Percentiles rank a stretch among this genome's conserved stretches.
Conservation (phyloP, 2,329 filamentous ascomycete species). For the Stemphylium vesicarium region DNA sequence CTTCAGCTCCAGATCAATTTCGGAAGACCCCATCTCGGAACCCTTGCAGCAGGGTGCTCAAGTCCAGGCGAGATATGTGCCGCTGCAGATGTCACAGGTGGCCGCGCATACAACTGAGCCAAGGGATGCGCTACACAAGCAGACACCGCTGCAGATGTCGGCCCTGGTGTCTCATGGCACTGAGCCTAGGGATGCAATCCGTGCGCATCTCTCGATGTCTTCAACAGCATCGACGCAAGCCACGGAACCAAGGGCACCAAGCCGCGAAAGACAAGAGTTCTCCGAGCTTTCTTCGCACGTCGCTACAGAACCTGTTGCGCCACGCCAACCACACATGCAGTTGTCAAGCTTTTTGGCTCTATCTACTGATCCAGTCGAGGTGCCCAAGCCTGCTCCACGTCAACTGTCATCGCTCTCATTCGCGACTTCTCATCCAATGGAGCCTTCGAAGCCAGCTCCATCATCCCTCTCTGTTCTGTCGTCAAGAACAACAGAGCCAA, state of each 20-base stretch:
- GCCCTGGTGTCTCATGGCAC: slow-evolving; percentile 35
- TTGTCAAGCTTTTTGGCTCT: slow-evolving; percentile 31
- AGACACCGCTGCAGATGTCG: slow-evolving; percentile 33
- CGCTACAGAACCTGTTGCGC: slow-evolving; percentile 24
- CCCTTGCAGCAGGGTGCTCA: background rate
- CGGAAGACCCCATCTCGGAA: background rate
- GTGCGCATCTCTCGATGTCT: slow-evolving; percentile 23
- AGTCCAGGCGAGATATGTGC: background rate
- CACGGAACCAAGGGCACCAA: slow-evolving; percentile 20
- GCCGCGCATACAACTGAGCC: slow-evolving; percentile 25
- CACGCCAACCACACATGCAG: slow-evolving; percentile 21
- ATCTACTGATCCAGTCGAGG: slow-evolving; percentile 32
- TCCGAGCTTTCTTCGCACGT: slow-evolving; percentile 23
- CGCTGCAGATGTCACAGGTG: slow-evolving; percentile 15
- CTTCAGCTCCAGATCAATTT: slow-evolving; percentile 1
- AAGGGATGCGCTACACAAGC: slow-evolving; percentile 13
- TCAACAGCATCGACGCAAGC: slow-evolving; percentile 32
- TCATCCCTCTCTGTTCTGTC: slow-evolving; percentile 27
- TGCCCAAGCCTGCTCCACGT: slow-evolving; percentile 15
- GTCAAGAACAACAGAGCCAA: slow-evolving; percentile 28
- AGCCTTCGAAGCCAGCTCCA: slow-evolving; percentile 16
- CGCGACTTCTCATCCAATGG: slow-evolving; percentile 34
- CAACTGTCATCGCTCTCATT: slow-evolving; percentile 30
- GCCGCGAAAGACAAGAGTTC: slow-evolving; percentile 15
- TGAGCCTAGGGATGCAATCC: slow-evolving; percentile 29